Evolutionary conservation across 352 stramenopile species (phyloP).

Genomic region (Pythium rishiriense): DNA sequence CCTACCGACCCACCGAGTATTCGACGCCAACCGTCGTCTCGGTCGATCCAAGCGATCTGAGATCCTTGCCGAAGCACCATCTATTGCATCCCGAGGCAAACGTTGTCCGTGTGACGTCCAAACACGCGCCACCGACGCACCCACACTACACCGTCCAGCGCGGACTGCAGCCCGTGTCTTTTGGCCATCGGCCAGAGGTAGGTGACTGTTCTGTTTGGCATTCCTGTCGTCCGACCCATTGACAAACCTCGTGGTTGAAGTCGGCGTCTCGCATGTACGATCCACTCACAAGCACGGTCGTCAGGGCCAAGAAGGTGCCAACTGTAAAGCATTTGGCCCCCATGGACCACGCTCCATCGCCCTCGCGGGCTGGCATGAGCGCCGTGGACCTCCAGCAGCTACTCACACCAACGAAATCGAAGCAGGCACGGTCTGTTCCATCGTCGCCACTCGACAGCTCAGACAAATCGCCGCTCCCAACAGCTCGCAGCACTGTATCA

Average conservation of each 20-base stretch:
- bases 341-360: slow-evolving; percentile 35
- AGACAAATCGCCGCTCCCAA: background rate
- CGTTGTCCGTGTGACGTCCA: slow-evolving; percentile 24
- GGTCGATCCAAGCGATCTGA: slow-evolving; percentile 47
- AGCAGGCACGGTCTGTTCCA: slow-evolving; percentile 7
- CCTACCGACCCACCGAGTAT: slow-evolving; percentile 49
- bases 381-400: slow-evolving; percentile 62
- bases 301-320: slow-evolving; percentile 24
- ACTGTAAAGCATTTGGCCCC: slow-evolving; percentile 18
- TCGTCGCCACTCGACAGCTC: background rate
- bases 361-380: slow-evolving; percentile 53
- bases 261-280: slow-evolving; percentile 76
- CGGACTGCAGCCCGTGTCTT: slow-evolving; percentile 54
- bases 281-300: slow-evolving; percentile 43
- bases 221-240: background rate
- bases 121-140: slow-evolving; percentile 24
- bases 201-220: background rate
- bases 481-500: slow-evolving; percentile 5
- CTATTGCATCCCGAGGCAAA: slow-evolving; percentile 21
- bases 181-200: slow-evolving; percentile 73
- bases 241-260: slow-evolving; percentile 19
- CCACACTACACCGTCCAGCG: slow-evolving; percentile 35
- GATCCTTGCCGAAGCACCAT: slow-evolving; percentile 25
- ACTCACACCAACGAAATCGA: slow-evolving; percentile 38
- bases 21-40: slow-evolving; percentile 45